A percentile compares a stretch with the other conserved stretches of the same genome.
These are phyloP conservation scores for Apiotrichum siamense DNA, from an alignment of 1,284 basidiomycete species.

Conservation along the genomic window DNA sequence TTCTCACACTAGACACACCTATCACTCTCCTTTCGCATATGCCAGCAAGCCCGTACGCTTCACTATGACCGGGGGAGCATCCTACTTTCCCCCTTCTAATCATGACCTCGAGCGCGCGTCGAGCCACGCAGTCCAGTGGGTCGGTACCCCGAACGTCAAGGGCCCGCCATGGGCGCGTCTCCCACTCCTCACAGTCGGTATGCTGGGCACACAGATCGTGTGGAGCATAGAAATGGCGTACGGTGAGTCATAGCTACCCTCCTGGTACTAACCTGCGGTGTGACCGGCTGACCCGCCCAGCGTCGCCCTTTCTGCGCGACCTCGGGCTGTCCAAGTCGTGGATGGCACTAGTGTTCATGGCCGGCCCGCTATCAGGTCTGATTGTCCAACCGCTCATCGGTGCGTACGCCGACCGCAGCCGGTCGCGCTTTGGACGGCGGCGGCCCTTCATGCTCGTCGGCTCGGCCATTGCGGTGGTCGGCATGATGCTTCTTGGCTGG, in stretches of 20 bases:
- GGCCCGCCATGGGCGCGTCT: constrained; percentile 61
- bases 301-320: constrained; percentile 86
- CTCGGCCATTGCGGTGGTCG: constrained; percentile 59
- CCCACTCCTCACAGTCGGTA: constrained; percentile 66
- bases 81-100: neutral
- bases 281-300: too few species aligned
- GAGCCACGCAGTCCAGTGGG: constrained; percentile 50
- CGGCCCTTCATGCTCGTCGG: constrained; percentile 78
- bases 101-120: constrained; percentile 19
- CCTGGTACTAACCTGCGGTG: neutral
- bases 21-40: neutral
- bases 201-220: constrained; percentile 74
- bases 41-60: neutral
- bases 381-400: constrained; percentile 87
- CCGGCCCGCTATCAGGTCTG: constrained; percentile 85
- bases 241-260: constrained; percentile 50
- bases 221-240: constrained; percentile 93
- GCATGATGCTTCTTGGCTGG: constrained; percentile 80
- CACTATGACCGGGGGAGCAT: neutral
- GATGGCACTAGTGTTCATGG: constrained; percentile 88
- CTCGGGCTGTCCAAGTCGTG: constrained; percentile 80
- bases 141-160: constrained; percentile 55
- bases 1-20: neutral
- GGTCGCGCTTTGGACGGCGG: constrained; percentile 73
- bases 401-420: constrained; percentile 78